Evolutionary conservation across 202 grass and related monocot species (phyloP).

Genomic region (Schoenoplectus tabernaemontani): DNA sequence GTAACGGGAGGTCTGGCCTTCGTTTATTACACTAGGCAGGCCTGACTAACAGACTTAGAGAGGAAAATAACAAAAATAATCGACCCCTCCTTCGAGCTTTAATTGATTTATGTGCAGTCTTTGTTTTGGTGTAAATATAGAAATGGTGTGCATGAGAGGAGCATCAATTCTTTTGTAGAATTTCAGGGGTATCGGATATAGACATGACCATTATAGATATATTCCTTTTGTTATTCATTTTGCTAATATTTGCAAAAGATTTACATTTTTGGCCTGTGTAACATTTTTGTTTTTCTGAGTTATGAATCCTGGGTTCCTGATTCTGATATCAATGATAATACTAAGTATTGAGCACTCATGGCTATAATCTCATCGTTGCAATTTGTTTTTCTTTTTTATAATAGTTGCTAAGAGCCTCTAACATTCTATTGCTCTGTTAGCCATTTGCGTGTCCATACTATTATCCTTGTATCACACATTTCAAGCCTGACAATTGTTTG

Average conservation of each 20-base stretch:
- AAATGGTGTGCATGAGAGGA: slow-evolving; percentile 25
- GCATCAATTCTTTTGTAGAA: slow-evolving; percentile 27
- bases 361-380: not conserved
- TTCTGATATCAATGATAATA: slow-evolving; percentile 3
- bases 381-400: not conserved
- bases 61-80: not conserved
- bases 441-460: too few relatives aligned
- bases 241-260: slow-evolving; percentile 19
- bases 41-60: slow-evolving; percentile 26
- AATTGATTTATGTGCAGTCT: slow-evolving; percentile 29
- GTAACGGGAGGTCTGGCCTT: slow-evolving; percentile 3
- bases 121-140: slow-evolving; percentile 28
- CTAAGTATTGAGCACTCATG: not conserved
- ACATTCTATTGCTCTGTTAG: not conserved
- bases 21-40: slow-evolving; percentile 20
- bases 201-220: slow-evolving; percentile 17
- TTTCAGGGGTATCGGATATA: slow-evolving; percentile 22
- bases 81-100: not conserved
- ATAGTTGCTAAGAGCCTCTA: not conserved
- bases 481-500: too few relatives aligned
- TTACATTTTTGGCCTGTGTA: slow-evolving; percentile 9
- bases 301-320: slow-evolving; percentile 3
- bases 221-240: slow-evolving; percentile 1
- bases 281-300: not conserved
- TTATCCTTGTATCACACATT: too few relatives aligned